These are phyloP conservation scores for Penicillium sp. DNA, from an alignment of 2,329 filamentous ascomycete genomes.

Conservation along the genomic window DNA sequence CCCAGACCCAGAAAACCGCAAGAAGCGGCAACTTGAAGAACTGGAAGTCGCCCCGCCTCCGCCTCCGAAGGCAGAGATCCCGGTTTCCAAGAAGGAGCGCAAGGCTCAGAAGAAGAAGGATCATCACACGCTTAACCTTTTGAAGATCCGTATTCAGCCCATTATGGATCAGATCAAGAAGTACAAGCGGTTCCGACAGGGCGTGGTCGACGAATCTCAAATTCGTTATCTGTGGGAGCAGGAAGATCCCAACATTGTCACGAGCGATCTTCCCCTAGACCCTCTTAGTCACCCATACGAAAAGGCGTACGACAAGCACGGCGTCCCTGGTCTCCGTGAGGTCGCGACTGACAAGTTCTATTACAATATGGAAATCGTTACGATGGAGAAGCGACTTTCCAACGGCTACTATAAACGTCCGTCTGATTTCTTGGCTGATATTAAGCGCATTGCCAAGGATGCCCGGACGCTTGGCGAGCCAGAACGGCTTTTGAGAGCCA, in stretches of 20 bases:
- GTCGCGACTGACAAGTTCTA: conserved; percentile 79
- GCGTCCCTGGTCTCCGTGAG: conserved; percentile 74
- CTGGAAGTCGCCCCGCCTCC: conserved; percentile 74
- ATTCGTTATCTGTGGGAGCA: conserved; percentile 86
- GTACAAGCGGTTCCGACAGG: conserved; percentile 84
- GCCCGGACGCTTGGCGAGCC: conserved; percentile 79
- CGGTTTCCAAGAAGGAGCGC: conserved; percentile 74
- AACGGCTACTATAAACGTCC: conserved; percentile 95
- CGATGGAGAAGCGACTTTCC: conserved; percentile 92
- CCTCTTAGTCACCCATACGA: conserved; percentile 68
- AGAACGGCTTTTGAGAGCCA: conserved; percentile 80
- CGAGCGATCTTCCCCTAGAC: conserved; percentile 60
- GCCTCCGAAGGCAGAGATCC: conserved; percentile 61
- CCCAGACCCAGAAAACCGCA: conserved; percentile 81
- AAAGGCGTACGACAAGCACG: conserved; percentile 76
- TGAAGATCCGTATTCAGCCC: conserved; percentile 87
- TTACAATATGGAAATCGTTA: conserved; percentile 91
- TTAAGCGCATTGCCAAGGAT: conserved; percentile 82
- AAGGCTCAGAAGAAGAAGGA: conserved; percentile 81
- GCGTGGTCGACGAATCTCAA: conserved; percentile 71
- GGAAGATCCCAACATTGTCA: conserved; percentile 67
- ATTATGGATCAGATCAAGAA: conserved; percentile 98
- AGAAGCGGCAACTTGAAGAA: conserved; percentile 77
- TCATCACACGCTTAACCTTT: conserved; percentile 75
- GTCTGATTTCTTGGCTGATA: conserved; percentile 84